Percentiles rank a stretch among this genome's conserved stretches.
Evolutionary conservation across 2,329 filamentous ascomycete genomes (phyloP).

Genomic region (Blumeriella jaapii): DNA sequence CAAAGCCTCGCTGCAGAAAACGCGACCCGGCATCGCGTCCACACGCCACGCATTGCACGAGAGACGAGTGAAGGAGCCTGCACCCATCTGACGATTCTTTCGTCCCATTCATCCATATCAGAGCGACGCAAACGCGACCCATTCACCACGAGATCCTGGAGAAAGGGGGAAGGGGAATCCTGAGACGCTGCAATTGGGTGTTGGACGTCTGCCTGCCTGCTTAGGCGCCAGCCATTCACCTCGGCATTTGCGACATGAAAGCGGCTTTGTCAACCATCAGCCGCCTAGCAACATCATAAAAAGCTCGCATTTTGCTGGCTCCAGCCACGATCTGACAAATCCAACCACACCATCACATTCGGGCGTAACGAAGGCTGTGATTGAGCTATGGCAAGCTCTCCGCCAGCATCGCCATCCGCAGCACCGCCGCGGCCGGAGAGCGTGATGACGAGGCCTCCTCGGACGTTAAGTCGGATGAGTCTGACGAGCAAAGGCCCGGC

Average conservation of each 20-base stretch:
- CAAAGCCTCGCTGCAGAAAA: not conserved
- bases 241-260: conserved; percentile 13
- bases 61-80: conserved; percentile 6
- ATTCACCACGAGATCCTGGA: conserved; percentile 6
- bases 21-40: conserved; percentile 4
- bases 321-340: conserved; percentile 1
- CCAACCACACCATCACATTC: conserved; percentile 15
- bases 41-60: conserved; percentile 1
- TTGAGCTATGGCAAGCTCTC: conserved; percentile 52
- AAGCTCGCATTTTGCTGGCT: not conserved
- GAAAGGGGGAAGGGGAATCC: conserved; percentile 6
- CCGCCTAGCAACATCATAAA: not conserved
- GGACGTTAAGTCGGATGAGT: conserved; percentile 79
- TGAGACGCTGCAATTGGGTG: conserved; percentile 2
- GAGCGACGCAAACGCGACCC: too few relatives aligned
- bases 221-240: conserved; percentile 6
- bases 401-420: conserved; percentile 52
- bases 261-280: conserved; percentile 7
- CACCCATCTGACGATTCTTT: too few relatives aligned
- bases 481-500: conserved; percentile 59
- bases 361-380: conserved; percentile 23
- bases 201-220: too few relatives aligned
- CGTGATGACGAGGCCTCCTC: conserved; percentile 62
- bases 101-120: too few relatives aligned
- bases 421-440: conserved; percentile 62